Base-by-base conservation (phyloP, 2,329 filamentous ascomycete species). In the Lachnellula occidentalis region DNA sequence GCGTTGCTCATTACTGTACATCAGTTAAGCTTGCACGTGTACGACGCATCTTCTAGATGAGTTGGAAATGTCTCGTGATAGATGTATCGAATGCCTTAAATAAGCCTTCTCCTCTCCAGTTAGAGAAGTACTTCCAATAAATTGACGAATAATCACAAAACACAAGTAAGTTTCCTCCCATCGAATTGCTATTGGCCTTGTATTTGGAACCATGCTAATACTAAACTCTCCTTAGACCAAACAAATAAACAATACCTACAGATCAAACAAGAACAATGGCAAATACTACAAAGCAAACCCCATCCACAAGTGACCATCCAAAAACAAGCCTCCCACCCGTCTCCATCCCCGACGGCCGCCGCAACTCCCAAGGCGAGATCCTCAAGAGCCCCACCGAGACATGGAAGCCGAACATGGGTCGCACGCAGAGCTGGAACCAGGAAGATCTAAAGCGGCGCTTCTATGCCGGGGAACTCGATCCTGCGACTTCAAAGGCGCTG, bases 381-480 rank as follows among this genome's bases (percentile, higher is more conserved):
- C 46, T 64, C 4, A 31, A 45, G 1, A 58, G 54, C 42, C 61
- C 65, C 5, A 55, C 50, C 3, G 61, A 60, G 46, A 61, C 50
- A 1, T 69, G 66, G 66, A 58, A 55, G 31, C 66, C 66, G 1
- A 58, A 54, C 39, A 45, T 63, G 5, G 54, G 55, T 12, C 47
- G 64, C 6, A 48, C 39, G 36, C 62, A 65, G 53, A 67, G 64
- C 36, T 69, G 60, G 60, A 63, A 62, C 39, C 52, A 54, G 19
- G 61, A 69, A 57, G 66, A 67, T 50, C 34, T 60, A 14, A 68
- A 69, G 62, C 59, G 66, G 39, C 48, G 55, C n/a, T 41, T 51
- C 9, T 53, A 59, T 43, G 17, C 43, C 37, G 47, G 17, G 6
- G 54, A 58, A 48, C 48, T 65, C 47, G 37, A 48, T 31, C 27